Base-by-base conservation (phyloP, 1,284 basidiomycete genomes). In the Pascua sp. region DNA sequence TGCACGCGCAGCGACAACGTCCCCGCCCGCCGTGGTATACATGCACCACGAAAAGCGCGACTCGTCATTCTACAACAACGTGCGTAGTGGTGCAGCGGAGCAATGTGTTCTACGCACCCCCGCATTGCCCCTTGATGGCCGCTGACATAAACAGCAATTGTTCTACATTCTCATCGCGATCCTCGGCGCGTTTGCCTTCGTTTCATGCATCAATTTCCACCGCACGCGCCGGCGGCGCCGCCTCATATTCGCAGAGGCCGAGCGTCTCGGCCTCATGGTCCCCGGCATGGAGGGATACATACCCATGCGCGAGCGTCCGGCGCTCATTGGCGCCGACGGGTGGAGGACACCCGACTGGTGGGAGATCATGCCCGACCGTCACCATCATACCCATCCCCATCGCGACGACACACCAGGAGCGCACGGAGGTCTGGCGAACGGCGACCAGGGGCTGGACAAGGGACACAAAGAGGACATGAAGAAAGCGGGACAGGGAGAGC, bases 151-250 rank as follows among this genome's bases (percentile, higher is more conserved):
- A 32, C 41, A 41, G 42, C 64, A 66, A 68, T 65, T 76, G 2
- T 76, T 76, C 62, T 76, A 76, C 63, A 76, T 76, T 51, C 67
- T 76, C 46, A 75, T 76, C 43, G 74, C 72, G 43, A 61, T 76
- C 2, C 58, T 76, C 36, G 59, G 57, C 42, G 72, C 68, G 4
- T 76, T 76, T 46, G 71, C 62, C 11, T 36, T 73, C 40, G 63
- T 72, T 36, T 69, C 70, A n/a, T 61, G 71, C 59, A 37, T 75
- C 32, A 69, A 68, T 32, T 59, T 75, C 8, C 32, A 64, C 49
- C 64, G 72, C 36, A 67, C 71, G 7, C 64, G 74, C 37, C 67
- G 63, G 16, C 58, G 74, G 9, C 60, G 74, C 17, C 45, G 55
- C n/a, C 53, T 61, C 11, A 67, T 76, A 40, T 40, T 72, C 16